Evolutionary conservation across 2,329 filamentous ascomycete species (phyloP).

Genomic region (Helminthosporium solani): DNA sequence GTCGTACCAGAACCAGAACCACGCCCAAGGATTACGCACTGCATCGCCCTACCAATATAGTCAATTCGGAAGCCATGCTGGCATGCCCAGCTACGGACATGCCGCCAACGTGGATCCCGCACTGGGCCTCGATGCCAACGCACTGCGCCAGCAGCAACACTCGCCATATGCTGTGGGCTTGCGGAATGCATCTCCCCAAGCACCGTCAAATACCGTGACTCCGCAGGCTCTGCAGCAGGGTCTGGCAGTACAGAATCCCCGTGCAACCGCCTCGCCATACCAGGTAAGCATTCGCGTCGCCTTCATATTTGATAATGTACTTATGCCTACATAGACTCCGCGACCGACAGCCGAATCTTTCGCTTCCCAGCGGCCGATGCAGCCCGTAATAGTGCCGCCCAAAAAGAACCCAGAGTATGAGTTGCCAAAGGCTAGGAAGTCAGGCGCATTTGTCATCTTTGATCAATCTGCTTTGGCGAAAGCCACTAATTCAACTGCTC

Average conservation of each 20-base stretch:
- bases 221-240: slow-evolving; percentile 35
- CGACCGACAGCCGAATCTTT: slow-evolving; percentile 31
- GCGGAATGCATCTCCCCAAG: slow-evolving; percentile 21
- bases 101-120: slow-evolving; percentile 31
- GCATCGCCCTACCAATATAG: slow-evolving; percentile 37
- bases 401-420: slow-evolving; percentile 34
- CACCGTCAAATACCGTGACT: slow-evolving; percentile 28
- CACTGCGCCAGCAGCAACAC: slow-evolving; percentile 31
- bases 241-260: slow-evolving; percentile 18
- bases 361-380: slow-evolving; percentile 18
- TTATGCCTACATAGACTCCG: slow-evolving; percentile 25
- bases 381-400: slow-evolving; percentile 19
- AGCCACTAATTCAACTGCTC: slow-evolving; percentile 46
- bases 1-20: slow-evolving; percentile 23
- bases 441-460: slow-evolving; percentile 46
- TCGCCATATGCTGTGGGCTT: slow-evolving; percentile 34
- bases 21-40: slow-evolving; percentile 25
- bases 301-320: background rate
- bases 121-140: slow-evolving; percentile 23
- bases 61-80: slow-evolving; percentile 28
- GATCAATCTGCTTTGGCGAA: slow-evolving; percentile 44
- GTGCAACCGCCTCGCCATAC: slow-evolving; percentile 24
- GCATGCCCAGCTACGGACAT: slow-evolving; percentile 26
- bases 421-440: slow-evolving; percentile 36
- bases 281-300: slow-evolving; percentile 25